Evolutionary conservation across 2,329 filamentous ascomycete genomes (phyloP).

Genomic region (Neonectria coccinea): DNA sequence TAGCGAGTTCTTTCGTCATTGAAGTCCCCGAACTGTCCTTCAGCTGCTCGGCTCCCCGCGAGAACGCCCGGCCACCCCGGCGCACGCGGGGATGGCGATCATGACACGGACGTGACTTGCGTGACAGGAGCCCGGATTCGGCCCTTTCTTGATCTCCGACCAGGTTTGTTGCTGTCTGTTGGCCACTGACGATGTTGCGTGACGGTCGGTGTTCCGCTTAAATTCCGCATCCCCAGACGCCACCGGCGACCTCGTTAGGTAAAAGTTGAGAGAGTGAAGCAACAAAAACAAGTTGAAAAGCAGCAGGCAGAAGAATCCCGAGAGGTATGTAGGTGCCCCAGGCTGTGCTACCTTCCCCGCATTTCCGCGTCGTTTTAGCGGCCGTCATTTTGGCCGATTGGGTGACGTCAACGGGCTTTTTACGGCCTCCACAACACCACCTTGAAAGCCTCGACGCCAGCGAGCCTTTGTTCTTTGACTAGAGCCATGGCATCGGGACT

Average conservation of each 20-base stretch:
- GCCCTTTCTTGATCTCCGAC: conserved; percentile 17
- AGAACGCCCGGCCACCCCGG: not conserved
- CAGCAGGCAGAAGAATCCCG: not conserved
- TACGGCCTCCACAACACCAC: not conserved
- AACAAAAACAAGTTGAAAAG: conserved; percentile 12
- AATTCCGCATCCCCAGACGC: conserved; percentile 32
- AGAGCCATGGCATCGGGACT: too few relatives aligned
- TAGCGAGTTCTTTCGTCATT: not conserved
- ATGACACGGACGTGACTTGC: conserved; percentile 2
- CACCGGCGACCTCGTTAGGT: conserved; percentile 16
- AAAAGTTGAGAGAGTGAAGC: not conserved
- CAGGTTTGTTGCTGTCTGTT: conserved; percentile 4
- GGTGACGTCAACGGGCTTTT: conserved; percentile 39
- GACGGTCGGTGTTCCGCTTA: conserved; percentile 14
- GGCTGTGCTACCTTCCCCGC: conserved; percentile 32
- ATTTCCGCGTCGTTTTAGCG: conserved; percentile 29
- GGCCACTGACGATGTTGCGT: conserved; percentile 14
- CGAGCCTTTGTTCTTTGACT: too few relatives aligned
- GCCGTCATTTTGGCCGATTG: conserved; percentile 37
- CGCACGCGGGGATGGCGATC: not conserved
- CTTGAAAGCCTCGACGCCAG: not conserved
- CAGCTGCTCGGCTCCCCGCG: not conserved
- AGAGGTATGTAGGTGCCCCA: not conserved
- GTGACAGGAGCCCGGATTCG: conserved; percentile 15
- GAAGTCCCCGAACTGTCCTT: not conserved